Conservation (phyloP, 768 basidiomycete genomes). For the Pisolithus microcarpus region DNA sequence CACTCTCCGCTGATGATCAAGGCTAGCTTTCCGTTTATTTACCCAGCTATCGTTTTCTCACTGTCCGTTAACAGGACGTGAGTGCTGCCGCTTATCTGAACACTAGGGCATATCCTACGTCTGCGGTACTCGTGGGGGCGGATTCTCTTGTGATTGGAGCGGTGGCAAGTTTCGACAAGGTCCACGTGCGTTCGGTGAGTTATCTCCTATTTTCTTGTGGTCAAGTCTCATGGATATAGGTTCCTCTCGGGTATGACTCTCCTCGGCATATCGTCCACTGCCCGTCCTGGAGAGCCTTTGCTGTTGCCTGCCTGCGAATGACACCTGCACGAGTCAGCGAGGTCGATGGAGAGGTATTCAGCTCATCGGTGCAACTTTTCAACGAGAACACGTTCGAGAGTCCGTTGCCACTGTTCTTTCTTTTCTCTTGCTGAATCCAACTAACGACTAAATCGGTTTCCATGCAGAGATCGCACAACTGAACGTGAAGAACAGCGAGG, state of each 20-base stretch:
- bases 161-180: slow-evolving; percentile 61
- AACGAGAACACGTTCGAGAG: slow-evolving; percentile 59
- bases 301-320: slow-evolving; percentile 53
- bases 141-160: slow-evolving; percentile 57
- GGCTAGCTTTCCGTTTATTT: slow-evolving; percentile 25
- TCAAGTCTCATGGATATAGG: slow-evolving; percentile 31
- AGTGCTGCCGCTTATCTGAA: slow-evolving; percentile 46
- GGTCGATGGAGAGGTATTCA: slow-evolving; percentile 27
- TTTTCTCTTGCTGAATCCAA: slow-evolving; percentile 2
- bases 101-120: slow-evolving; percentile 39
- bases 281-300: slow-evolving; percentile 48
- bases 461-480: slow-evolving; percentile 22
- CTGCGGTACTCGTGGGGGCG: slow-evolving; percentile 53
- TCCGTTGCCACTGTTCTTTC: slow-evolving; percentile 29
- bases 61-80: slow-evolving; percentile 36
- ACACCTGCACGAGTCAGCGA: slow-evolving; percentile 51
- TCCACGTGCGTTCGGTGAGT: slow-evolving; percentile 73
- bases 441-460: neutral
- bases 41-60: neutral
- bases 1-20: slow-evolving; percentile 71
- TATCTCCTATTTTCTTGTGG: neutral
- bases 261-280: slow-evolving; percentile 65
- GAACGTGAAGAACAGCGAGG: slow-evolving; percentile 43
- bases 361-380: slow-evolving; percentile 57
- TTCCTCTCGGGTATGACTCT: slow-evolving; percentile 63